Base-by-base conservation (phyloP, 1,284 basidiomycete genomes). In the Caloboletus firmus region DNA sequence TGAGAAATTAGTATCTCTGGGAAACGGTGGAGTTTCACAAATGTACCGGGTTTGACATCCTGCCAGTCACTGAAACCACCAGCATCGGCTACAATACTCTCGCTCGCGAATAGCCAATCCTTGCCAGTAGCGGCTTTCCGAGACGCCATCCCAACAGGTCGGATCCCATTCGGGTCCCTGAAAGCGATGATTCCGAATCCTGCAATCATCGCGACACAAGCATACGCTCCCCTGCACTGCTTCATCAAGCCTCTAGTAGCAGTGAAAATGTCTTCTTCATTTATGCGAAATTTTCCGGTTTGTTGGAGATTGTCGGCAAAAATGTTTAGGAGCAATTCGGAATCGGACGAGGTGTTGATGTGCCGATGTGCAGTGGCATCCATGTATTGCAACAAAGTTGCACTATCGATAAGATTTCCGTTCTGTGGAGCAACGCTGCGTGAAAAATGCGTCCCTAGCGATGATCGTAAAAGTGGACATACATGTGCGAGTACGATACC, bases 101-200 rank as follows among this genome's bases (percentile, higher is more conserved):
- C 97, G 65, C 91, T 95, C 11, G 97, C 86, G 63, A 98, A 91
- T 50, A 98, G 75, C 76, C 95, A 97, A 71, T 99, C 97, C 45
- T 73, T 78, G 5, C 89, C 89, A 8, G 74, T 72, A 6, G 71
- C 72, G 13, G 70, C 58, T 60, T 80, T 81, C 52, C 93, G 80
- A 18, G 81, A 80, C 5, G 84, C 93, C 78, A 94, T 83, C 3
- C 95, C 95, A 24, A 95, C 77, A 1, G 96, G 97, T 35, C 96
- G 84, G 62, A 99, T 98, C 53, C 96, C 96, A 71, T 98, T 98
- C n/a, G 96, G 97, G 72, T 99, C 97, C 59, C 97, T 83, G 79
- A 99, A 99, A 0, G 93, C 97, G 67, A 99, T 95, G 62, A 99
- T 90, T 7, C 97, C 97, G 72, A 99, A 99, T 39, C 97, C 97